phyloP scores from a whole-genome alignment of 306 rosid species.

The Astragalus glycyphyllos region DNA sequence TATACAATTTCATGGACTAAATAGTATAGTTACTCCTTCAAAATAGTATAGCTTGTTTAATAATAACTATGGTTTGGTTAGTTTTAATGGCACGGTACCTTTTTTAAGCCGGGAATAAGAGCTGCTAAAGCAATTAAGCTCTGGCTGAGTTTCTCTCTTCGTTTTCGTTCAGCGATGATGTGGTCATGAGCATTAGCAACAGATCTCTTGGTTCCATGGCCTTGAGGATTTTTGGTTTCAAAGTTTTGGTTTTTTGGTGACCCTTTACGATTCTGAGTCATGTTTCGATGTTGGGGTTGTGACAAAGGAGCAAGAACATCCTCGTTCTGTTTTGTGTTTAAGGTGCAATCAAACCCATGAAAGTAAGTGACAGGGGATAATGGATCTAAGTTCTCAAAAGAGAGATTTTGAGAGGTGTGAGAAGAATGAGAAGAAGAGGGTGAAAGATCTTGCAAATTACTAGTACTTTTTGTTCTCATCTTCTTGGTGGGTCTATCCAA shows the following conservation, averaged over 20 bases:
- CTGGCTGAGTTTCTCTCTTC: constrained; percentile 80
- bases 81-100: constrained; percentile 47
- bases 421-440: constrained; percentile 47
- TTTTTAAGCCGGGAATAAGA: constrained; percentile 75
- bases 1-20: too few species aligned
- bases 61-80: too few species aligned
- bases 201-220: constrained; percentile 35
- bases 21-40: too few species aligned
- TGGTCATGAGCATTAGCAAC: constrained; percentile 62
- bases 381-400: constrained; percentile 48
- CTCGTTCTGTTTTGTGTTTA: constrained; percentile 45
- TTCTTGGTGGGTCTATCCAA: constrained; percentile 44
- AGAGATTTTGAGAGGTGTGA: constrained; percentile 46
- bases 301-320: neutral
- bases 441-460: neutral
- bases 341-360: constrained; percentile 25
- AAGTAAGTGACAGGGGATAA: constrained; percentile 23
- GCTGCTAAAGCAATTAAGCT: constrained; percentile 77
- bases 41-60: too few species aligned
- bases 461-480: constrained; percentile 11
- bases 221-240: constrained; percentile 18
- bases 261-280: constrained; percentile 29
- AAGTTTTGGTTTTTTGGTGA: neutral
- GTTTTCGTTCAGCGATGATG: constrained; percentile 75
- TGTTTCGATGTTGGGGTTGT: constrained; percentile 21